These are phyloP conservation scores for Mortierella polycephala DNA, from an alignment of 371 early-diverging fungal species.

Conservation along the genomic window DNA sequence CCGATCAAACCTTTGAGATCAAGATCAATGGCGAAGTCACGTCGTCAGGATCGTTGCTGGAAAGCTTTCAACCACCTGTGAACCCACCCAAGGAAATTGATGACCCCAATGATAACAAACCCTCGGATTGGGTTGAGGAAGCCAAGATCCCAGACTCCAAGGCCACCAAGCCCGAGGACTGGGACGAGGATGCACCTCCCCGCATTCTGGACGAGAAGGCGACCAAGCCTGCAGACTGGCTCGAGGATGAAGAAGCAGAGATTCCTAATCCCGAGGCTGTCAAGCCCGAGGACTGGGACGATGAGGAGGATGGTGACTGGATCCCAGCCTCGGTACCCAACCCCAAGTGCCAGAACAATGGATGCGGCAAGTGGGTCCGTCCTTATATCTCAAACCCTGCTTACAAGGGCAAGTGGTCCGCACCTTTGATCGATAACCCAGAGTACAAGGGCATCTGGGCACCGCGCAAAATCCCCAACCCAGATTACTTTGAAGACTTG, in stretches of 20 bases:
- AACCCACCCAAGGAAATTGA: constrained; percentile 94
- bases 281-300: constrained; percentile 97
- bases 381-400: constrained; percentile 87
- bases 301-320: constrained; percentile 92
- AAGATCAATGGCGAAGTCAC: constrained; percentile 81
- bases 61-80: constrained; percentile 80
- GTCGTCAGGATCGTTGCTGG: constrained; percentile 82
- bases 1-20: constrained; percentile 90
- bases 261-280: constrained; percentile 88
- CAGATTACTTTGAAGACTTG: constrained; percentile 80
- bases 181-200: constrained; percentile 78
- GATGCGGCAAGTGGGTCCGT: constrained; percentile 77
- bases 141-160: constrained; percentile 88
- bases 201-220: constrained; percentile 84
- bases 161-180: constrained; percentile 92
- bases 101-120: constrained; percentile 92
- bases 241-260: constrained; percentile 78
- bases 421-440: constrained; percentile 94
- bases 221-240: constrained; percentile 93
- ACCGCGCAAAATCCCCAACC: constrained; percentile 91
- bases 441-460: constrained; percentile 96
- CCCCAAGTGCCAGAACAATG: constrained; percentile 80
- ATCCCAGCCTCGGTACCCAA: constrained; percentile 80
- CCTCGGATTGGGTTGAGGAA: constrained; percentile 95
- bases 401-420: constrained; percentile 86